Conservation (phyloP, 2,329 filamentous ascomycete genomes). For the Fusarium odoratissimum region DNA sequence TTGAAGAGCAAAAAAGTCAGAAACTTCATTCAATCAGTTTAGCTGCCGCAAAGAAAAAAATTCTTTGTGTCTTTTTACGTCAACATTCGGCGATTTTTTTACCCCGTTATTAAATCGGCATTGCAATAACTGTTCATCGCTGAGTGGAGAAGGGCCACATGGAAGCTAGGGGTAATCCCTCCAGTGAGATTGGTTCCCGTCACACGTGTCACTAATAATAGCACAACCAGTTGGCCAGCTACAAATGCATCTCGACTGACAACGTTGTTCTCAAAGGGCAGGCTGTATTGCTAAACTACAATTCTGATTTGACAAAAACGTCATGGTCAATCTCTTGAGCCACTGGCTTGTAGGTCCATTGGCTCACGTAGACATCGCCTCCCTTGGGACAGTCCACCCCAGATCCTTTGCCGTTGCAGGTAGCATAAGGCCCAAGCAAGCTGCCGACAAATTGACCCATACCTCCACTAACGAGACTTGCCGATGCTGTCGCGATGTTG, state of each 20-base stretch:
- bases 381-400: constrained; percentile 15
- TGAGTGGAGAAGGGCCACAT: constrained; percentile 11
- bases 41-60: background rate
- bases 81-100: background rate
- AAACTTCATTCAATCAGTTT: background rate
- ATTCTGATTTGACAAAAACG: background rate
- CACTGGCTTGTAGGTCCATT: constrained; percentile 15
- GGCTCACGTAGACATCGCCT: constrained; percentile 7
- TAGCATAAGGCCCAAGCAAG: constrained; percentile 28
- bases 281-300: background rate
- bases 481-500: constrained; percentile 6
- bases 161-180: constrained; percentile 7
- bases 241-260: background rate
- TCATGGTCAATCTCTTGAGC: constrained; percentile 22
- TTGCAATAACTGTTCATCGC: constrained; percentile 13
- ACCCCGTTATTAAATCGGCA: constrained; percentile 24
- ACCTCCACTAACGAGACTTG: constrained; percentile 22
- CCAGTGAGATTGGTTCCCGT: constrained; percentile 23
- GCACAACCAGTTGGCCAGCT: background rate
- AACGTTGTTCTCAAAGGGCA: background rate
- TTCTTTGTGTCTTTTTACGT: background rate
- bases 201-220: constrained; percentile 18
- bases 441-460: constrained; percentile 18
- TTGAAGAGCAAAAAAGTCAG: fast-evolving
- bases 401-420: constrained; percentile 23